Percentiles rank a stretch among this genome's conserved stretches.
Conservation (phyloP, 306 rosid species). For the Casuarina glauca region DNA sequence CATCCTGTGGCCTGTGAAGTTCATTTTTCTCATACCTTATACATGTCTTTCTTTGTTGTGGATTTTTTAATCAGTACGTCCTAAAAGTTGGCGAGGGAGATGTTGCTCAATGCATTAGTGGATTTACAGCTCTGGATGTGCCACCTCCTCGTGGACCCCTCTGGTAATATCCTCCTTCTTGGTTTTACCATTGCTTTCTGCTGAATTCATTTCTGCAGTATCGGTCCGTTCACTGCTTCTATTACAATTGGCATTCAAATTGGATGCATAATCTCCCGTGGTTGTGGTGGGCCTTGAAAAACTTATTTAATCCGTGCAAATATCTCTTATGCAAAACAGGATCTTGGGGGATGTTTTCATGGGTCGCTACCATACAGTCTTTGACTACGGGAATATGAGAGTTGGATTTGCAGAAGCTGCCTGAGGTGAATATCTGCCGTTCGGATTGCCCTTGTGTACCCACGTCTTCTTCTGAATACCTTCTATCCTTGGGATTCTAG, state of each 20-base stretch:
- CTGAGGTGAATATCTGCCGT: constrained; percentile 16
- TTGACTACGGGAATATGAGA: constrained; percentile 60
- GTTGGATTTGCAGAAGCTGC: constrained; percentile 75
- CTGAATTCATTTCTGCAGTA: not conserved
- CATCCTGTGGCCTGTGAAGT: not conserved
- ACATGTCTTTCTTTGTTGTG: not conserved
- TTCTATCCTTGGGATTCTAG: not conserved
- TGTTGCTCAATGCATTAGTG: constrained; percentile 62
- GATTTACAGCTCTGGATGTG: constrained; percentile 60
- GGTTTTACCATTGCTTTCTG: not conserved
- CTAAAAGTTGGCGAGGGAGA: constrained; percentile 62
- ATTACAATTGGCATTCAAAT: not conserved
- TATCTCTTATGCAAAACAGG: constrained; percentile 35
- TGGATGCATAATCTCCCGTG: constrained; percentile 1
- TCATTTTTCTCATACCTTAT: not conserved
- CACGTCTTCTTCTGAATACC: not conserved
- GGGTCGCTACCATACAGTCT: constrained; percentile 69
- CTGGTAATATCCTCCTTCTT: constrained; percentile 38
- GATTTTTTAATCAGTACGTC: constrained; percentile 43
- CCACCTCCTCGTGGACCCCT: constrained; percentile 75
- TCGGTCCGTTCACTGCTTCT: not conserved
- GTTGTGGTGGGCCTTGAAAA: not conserved
- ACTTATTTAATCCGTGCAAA: not conserved
- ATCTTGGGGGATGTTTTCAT: constrained; percentile 76
- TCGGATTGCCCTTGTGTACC: constrained; percentile 3